phyloP scores from a whole-genome alignment of 1,139 yeast species.

The Wickerhamomyces sp. region DNA sequence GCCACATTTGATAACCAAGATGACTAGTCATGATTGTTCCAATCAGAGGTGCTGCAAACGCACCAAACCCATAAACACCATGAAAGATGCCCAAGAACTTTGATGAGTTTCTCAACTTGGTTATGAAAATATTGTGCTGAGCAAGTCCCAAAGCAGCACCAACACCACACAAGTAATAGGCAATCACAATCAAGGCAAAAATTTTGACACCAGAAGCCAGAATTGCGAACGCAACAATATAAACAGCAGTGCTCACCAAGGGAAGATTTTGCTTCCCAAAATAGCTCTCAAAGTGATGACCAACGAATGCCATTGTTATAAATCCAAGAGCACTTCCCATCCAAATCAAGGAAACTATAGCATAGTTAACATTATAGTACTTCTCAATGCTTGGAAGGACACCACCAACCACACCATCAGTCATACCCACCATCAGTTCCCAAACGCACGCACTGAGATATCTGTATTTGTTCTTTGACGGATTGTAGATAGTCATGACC shows the following conservation, averaged over 20 bases:
- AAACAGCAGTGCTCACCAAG: slow-evolving; percentile 19
- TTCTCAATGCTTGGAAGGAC: slow-evolving; percentile 37
- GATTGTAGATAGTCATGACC: slow-evolving; percentile 25
- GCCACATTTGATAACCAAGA: slow-evolving; percentile 43
- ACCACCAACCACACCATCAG: slow-evolving; percentile 43
- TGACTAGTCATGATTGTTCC: slow-evolving; percentile 44
- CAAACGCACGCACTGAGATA: slow-evolving; percentile 38
- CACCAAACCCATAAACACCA: slow-evolving; percentile 64
- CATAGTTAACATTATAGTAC: slow-evolving; percentile 34
- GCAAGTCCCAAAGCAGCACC: slow-evolving; percentile 55
- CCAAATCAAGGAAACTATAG: slow-evolving; percentile 42
- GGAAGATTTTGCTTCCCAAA: slow-evolving; percentile 32
- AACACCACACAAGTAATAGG: slow-evolving; percentile 53
- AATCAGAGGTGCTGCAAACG: slow-evolving; percentile 52
- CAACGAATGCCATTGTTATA: slow-evolving; percentile 33
- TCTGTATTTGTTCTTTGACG: slow-evolving; percentile 42
- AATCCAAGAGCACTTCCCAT: slow-evolving; percentile 39
- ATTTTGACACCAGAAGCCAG: slow-evolving; percentile 25
- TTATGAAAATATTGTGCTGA: slow-evolving; percentile 50
- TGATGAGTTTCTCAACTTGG: slow-evolving; percentile 38
- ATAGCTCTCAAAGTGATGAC: slow-evolving; percentile 33
- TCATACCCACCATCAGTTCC: slow-evolving; percentile 31
- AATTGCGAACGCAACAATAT: slow-evolving; percentile 24
- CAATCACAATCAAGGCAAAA: slow-evolving; percentile 41
- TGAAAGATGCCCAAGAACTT: slow-evolving; percentile 50